Base-by-base conservation (phyloP, 805 yeast genomes). In the Yarrowia deformans region DNA sequence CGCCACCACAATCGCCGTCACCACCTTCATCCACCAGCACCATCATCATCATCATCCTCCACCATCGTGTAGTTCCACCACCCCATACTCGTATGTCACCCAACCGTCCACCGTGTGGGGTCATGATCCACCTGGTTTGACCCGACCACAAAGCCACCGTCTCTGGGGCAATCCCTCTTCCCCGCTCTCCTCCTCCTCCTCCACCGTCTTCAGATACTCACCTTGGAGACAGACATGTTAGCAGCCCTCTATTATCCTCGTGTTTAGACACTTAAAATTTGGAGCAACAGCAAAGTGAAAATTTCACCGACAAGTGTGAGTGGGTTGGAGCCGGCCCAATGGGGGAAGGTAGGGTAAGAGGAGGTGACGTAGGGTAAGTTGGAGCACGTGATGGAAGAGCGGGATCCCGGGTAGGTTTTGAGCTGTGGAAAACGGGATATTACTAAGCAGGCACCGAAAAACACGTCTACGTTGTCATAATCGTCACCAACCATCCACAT, bases 191-290 rank as follows among this genome's bases (percentile, higher is more conserved):
- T n/a, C 14, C 29, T n/a, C 35, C 50, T 16, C 45, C n/a, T 63
- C 40, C 40, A 12, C 16, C 43, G 13, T 32, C n/a, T 7, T 40
- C 16, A 10, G 4, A 29, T 46, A 63, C 73, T 45, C 64, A 72
- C 74, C 72, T 73, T 72, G 69, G 75, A 72, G 64, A 72, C 73
- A 58, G 75, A 73, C 75, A 73, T 73, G 49, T 43, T 56, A 56
- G 48, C 48, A 56, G 63, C 63, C 63, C 63, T 56, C 63, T 56
- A 42, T 55, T 63, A 32, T 43, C 66, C 67, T 60, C 54, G 67
- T 60, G 54, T 34, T 60, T 14, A 34, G 40, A 60, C 67, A 45
- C 54, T 60, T 43, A 46, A 60, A 45, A 60, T 46, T 45, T 48
- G 68, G 55, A 48, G 55, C 56, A 42, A 39, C 68, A 54, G 55